Conservation (phyloP, 768 basidiomycete species). For the Holtermannia corniformis region DNA sequence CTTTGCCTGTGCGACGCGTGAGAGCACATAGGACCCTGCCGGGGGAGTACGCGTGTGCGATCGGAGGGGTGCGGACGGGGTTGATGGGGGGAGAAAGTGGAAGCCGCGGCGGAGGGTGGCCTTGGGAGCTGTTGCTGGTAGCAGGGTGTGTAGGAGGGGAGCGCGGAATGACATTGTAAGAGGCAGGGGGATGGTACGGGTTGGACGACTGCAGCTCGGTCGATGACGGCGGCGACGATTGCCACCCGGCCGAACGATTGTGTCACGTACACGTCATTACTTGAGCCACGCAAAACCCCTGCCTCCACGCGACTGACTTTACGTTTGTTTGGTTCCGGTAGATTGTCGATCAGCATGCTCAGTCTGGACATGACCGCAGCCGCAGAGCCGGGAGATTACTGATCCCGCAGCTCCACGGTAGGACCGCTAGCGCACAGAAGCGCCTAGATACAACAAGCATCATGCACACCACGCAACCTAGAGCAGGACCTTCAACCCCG, state of each 20-base stretch:
- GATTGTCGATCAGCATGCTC: too few relatives aligned
- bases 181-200: background rate
- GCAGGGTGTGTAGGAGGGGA: slow-evolving; percentile 10
- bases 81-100: background rate
- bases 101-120: background rate
- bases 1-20: background rate
- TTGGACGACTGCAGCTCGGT: background rate
- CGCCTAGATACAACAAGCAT: too few relatives aligned
- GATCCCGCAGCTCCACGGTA: too few relatives aligned
- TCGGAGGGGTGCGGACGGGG: slow-evolving; percentile 1
- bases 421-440: too few relatives aligned
- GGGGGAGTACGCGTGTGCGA: slow-evolving; percentile 3
- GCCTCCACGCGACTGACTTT: too few relatives aligned
- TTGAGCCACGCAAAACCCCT: too few relatives aligned
- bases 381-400: too few relatives aligned
- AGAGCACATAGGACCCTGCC: slow-evolving; percentile 1
- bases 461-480: too few relatives aligned
- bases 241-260: too few relatives aligned
- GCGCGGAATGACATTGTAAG: slow-evolving; percentile 11
- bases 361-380: too few relatives aligned
- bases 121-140: slow-evolving; percentile 4
- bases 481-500: too few relatives aligned
- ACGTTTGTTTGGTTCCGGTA: too few relatives aligned
- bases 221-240: slow-evolving; percentile 15
- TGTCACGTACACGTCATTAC: background rate